phyloP scores from a whole-genome alignment of 2,329 filamentous ascomycete species.

The Pseudogymnoascus sp. region DNA sequence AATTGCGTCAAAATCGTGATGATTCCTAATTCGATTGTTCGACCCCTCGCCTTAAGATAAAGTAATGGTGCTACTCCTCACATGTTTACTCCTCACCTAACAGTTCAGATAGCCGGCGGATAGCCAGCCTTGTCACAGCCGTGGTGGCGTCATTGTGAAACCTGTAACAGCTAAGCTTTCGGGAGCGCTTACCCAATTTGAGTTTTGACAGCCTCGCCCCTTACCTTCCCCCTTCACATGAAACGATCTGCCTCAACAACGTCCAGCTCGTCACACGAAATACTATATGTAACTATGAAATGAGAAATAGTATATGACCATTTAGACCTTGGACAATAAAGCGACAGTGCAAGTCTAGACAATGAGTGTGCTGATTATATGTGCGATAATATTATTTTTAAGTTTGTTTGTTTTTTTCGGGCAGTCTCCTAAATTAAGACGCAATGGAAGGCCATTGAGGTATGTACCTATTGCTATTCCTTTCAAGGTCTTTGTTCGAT shows the following conservation, averaged over 20 bases:
- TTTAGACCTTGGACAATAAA: not conserved
- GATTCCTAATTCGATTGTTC: not conserved
- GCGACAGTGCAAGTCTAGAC: not conserved
- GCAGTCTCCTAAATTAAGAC: conserved; percentile 19
- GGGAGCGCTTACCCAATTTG: conserved; percentile 6
- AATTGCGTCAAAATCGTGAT: not conserved
- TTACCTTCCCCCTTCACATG: not conserved
- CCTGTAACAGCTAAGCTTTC: not conserved
- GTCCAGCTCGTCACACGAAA: not conserved
- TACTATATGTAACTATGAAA: not conserved
- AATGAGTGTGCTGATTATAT: not conserved
- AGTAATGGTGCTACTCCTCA: not conserved
- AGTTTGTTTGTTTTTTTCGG: conserved; percentile 2
- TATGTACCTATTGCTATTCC: conserved; percentile 14
- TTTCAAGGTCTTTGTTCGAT: not conserved
- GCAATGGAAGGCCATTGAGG: conserved; percentile 25
- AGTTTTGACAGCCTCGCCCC: not conserved
- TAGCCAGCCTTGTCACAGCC: not conserved
- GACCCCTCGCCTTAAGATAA: not conserved
- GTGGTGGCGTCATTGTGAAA: not conserved
- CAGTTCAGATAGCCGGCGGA: not conserved
- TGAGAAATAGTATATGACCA: not conserved
- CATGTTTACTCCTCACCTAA: too few relatives aligned
- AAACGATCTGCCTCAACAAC: not conserved
- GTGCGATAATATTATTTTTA: conserved; percentile 1